Evolutionary conservation across 768 basidiomycete species (phyloP).

Genomic region (Boletus patriciae): DNA sequence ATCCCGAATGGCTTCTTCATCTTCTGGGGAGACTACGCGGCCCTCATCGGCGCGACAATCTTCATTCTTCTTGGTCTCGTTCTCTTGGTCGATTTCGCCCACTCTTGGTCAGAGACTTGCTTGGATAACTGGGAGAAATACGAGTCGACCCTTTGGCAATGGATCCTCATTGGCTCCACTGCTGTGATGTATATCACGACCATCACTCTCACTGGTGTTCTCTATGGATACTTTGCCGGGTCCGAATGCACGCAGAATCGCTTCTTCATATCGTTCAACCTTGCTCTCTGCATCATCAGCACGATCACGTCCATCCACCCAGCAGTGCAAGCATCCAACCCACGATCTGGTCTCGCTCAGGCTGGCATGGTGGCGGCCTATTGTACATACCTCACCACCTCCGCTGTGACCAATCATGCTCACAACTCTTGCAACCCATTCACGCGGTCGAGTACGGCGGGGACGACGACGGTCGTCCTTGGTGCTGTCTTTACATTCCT

Average conservation of each 20-base stretch:
- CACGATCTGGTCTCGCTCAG: slow-evolving; percentile 92
- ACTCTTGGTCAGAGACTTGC: slow-evolving; percentile 97
- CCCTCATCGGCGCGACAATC: slow-evolving; percentile 86
- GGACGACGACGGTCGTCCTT: slow-evolving; percentile 82
- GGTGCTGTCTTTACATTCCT: slow-evolving; percentile 97
- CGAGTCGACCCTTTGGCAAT: slow-evolving; percentile 91
- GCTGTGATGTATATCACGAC: slow-evolving; percentile 83
- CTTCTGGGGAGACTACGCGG: slow-evolving; percentile 94
- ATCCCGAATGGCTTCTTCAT: slow-evolving; percentile 98
- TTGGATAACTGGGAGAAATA: slow-evolving; percentile 93
- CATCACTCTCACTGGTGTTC: slow-evolving; percentile 81
- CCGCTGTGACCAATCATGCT: slow-evolving; percentile 90
- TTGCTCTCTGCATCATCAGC: slow-evolving; percentile 73
- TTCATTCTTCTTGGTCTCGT: slow-evolving; percentile 98
- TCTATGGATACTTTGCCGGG: slow-evolving; percentile 90
- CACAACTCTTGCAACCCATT: slow-evolving; percentile 90
- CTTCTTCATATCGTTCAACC: slow-evolving; percentile 97
- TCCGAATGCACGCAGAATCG: slow-evolving; percentile 88
- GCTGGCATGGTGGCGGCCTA: slow-evolving; percentile 97
- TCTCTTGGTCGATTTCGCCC: slow-evolving; percentile 97
- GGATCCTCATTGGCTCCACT: slow-evolving; percentile 91
- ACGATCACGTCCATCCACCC: slow-evolving; percentile 85
- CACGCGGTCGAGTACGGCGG: slow-evolving; percentile 63
- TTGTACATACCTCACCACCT: slow-evolving; percentile 93
- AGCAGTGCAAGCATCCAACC: slow-evolving; percentile 86